Evolutionary conservation across 202 grass and related monocot genomes (phyloP), one percentile per base, ranked within the genome.

Genomic region (Carex arenaria): DNA sequence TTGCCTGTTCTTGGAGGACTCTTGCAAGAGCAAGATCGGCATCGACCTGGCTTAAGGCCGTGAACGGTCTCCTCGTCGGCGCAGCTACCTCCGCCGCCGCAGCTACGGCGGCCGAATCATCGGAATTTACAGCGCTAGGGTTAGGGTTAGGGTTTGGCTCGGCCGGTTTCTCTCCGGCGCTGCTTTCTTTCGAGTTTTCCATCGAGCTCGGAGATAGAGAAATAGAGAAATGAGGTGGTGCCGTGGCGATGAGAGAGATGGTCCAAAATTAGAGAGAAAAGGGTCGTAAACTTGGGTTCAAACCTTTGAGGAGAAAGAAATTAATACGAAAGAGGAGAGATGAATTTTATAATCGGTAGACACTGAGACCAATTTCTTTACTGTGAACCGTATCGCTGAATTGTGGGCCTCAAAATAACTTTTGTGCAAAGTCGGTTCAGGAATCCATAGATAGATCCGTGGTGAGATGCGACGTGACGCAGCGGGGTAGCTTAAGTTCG

Each of bases 21-120:
- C 96, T 90, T 14, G 96, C 96, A 14, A 99, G 93, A 80, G 96
- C 96, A 63, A 92, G 93, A 89, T 94, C 96, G 47, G 96, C 96
- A 69, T 96, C 96, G 85, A 96, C 89, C 93, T 99, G 96, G 87
- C 88, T 94, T 70, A 99, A 93, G 38, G 85, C 89, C 31, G 93
- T 94, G 88, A 99, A 99, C 18, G 96, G 96, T 13, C 84, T 86
- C 67, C 96, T 90, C 30, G 79, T 18, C 23, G 85, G 85, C 54
- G 67, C 85, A 0, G 42, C 84, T 13, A 54, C 85, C 18, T 71
- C 80, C 6, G 79, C 86, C 57, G 15, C 84, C 36, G 67, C 78
- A 63, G 52, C 30, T 6, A 55, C 90, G 31, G 81, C 72, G 71
- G 67, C 81, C 2, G 78, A 52, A 19, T 75, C 87, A 32, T 49